phyloP scores from a whole-genome alignment of 2,329 filamentous ascomycete genomes.

The Pseudocercospora fijiensis region DNA sequence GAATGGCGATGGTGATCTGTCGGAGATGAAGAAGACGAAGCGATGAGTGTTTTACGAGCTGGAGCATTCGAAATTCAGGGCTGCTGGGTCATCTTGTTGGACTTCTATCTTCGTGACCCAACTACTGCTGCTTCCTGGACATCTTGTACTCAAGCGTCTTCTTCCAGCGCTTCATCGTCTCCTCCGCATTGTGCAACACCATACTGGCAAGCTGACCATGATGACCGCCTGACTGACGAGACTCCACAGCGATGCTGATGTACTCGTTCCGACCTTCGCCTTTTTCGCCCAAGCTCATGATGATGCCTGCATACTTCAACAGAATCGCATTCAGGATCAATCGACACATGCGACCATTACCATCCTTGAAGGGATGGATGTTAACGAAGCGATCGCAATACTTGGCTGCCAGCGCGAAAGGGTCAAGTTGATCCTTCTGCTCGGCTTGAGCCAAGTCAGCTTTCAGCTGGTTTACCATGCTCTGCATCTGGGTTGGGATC shows the following conservation, averaged over 20 bases:
- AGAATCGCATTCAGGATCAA: not conserved
- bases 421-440: not conserved
- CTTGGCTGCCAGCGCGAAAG: not conserved
- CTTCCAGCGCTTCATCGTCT: not conserved
- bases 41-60: not conserved
- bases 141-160: not conserved
- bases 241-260: not conserved
- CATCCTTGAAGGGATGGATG: conserved; percentile 4
- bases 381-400: not conserved
- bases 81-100: too few species aligned
- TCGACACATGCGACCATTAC: conserved; percentile 3
- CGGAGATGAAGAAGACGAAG: not conserved
- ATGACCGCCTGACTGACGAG: not conserved
- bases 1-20: not conserved
- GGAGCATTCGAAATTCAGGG: not conserved
- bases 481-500: not conserved
- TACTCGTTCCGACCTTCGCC: not conserved
- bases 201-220: not conserved
- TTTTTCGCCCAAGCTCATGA: not conserved
- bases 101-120: too few species aligned
- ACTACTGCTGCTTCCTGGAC: not conserved
- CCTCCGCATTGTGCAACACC: not conserved
- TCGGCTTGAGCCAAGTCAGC: not conserved
- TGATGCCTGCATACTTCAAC: not conserved
- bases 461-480: not conserved